phyloP scores from a whole-genome alignment of 345 rosid species.

The Eucalyptus fibrosa region DNA sequence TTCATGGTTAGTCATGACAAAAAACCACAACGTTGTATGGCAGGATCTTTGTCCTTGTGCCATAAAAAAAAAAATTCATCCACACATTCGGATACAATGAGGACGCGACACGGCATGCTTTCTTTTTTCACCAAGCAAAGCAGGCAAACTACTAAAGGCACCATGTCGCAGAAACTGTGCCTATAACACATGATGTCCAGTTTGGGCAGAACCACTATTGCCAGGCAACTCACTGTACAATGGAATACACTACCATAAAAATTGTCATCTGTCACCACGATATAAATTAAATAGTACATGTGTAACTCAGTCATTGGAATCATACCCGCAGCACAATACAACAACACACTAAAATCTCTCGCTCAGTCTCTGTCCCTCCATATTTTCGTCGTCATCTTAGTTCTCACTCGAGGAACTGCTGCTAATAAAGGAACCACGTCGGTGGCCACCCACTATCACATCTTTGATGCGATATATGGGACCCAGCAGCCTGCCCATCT shows the following conservation, averaged over 20 bases:
- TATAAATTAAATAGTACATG: neutral
- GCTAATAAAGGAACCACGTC: conserved; percentile 47
- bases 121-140: neutral
- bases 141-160: neutral
- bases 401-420: conserved; percentile 33
- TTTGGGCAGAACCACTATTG: neutral
- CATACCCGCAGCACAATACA: neutral
- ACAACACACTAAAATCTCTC: neutral
- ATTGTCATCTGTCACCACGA: neutral
- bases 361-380: neutral
- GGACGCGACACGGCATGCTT: neutral
- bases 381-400: neutral
- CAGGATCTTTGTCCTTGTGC: neutral
- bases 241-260: neutral
- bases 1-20: neutral
- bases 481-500: conserved; percentile 48
- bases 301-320: neutral
- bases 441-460: conserved; percentile 66
- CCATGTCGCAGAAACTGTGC: neutral
- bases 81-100: neutral
- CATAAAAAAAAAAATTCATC: neutral
- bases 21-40: neutral
- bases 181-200: neutral
- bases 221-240: neutral
- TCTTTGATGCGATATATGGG: conserved; percentile 75